Conservation (phyloP, 129 eudicot species). For the Flaveria brownii region DNA sequence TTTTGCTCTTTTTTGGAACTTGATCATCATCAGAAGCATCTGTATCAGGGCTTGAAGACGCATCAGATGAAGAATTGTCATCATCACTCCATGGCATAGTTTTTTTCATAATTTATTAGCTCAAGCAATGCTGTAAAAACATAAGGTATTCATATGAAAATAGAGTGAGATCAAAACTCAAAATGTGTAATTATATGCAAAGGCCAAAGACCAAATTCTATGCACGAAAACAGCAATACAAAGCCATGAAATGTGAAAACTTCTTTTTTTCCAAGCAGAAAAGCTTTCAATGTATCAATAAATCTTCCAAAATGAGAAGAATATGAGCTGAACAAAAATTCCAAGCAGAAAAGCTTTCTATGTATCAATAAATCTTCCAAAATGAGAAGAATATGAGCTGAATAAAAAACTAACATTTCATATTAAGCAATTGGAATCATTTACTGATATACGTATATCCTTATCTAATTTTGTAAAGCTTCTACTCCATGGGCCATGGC, state of each 20-base stretch:
- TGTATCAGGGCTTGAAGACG: constrained; percentile 48
- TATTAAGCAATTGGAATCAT: not conserved
- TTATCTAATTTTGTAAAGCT: not conserved
- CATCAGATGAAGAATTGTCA: constrained; percentile 58
- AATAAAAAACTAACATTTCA: not conserved
- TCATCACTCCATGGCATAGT: constrained; percentile 57
- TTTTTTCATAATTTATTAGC: constrained; percentile 56
- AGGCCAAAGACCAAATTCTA: not conserved
- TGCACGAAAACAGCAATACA: not conserved
- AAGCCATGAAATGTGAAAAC: not conserved
- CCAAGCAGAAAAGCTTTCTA: not conserved
- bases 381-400: not conserved
- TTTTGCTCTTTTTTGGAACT: constrained; percentile 31
- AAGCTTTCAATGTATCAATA: not conserved
- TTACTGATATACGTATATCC: not conserved
- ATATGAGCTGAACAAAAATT: not conserved
- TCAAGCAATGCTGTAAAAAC: constrained; percentile 13
- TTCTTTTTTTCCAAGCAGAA: not conserved
- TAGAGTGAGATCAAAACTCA: not conserved
- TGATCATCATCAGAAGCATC: constrained; percentile 55
- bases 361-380: not conserved
- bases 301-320: not conserved
- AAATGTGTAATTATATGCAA: not conserved
- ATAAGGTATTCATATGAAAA: not conserved
- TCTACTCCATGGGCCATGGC: not conserved